Base-by-base conservation (phyloP, 257 asterid genomes). In the Hygrophila difformis region DNA sequence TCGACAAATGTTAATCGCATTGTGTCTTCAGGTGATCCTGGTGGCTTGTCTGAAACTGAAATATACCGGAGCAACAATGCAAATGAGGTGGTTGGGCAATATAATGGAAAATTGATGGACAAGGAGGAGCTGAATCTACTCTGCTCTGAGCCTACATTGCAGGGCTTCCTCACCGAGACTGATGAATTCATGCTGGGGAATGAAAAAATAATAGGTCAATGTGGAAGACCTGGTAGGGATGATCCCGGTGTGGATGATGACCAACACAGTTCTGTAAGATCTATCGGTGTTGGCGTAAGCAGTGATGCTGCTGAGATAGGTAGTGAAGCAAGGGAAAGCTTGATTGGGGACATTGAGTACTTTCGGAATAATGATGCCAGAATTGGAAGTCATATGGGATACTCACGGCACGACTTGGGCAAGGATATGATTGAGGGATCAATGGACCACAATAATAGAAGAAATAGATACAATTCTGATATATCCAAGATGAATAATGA, bases 211-310 rank as follows among this genome's bases (percentile, higher is more conserved):
- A 51, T 61, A 60, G 69, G 54, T 51, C 92, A 87, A 40, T 44
- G 59, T 69, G 84, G 79, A 62, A 81, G 86, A 74, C 57, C 71
- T 26, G 71, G 50, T n/a, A 54, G 70, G 10, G 95, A 77, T 58
- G 93, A 83, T 68, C 56, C 67, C 18, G 71, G 79, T 62, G 22
- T 74, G 74, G 96, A 91, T 51, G 95, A 91, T 51, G 93, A 86
- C 68, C 96, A 78, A 44, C 95, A 91, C 6, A 89, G 95, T 60
- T 91, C 99, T 6, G 95, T 91, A 51, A 73, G 99, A 65, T 91
- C 99, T n/a, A 91, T 91, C 63, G 99, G 99, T 20, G 99, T 91
- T 19, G 96, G 99, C 51, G 80, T 91, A 55, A 91, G 74, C 63
- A 82, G 93, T 56, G 96, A 91, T 69, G 88, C 77, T 60, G 98